Base-by-base conservation (phyloP, 23 red algal genomes). In the Pyropia yezoensis region DNA sequence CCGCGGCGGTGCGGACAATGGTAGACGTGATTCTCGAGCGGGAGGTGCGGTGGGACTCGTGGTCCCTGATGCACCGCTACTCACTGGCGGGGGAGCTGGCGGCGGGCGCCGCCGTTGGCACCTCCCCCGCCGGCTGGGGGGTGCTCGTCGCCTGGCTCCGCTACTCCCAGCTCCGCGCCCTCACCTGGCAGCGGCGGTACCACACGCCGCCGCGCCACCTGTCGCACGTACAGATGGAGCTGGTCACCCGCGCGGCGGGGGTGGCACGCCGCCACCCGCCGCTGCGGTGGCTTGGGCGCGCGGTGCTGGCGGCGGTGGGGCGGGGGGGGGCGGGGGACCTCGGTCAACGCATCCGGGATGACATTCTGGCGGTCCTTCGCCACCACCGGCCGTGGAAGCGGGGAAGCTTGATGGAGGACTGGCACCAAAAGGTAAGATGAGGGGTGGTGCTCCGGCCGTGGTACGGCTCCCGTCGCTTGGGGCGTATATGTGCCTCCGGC, bases 21-120 rank as follows among this genome's bases (percentile, higher is more conserved):
- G 63, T 51, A 0, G 14, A 66, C 21, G 59, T 67, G 3, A 65
- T 77, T 39, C 29, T 77, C 73, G 73, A 77, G 14, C 25, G 18
- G 54, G 73, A 77, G 54, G 54, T 77, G 56, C 26, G 65, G 58
- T 66, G 30, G 22, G 59, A 50, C 19, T 77, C 73, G 47, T 77
- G 73, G 73, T 67, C 73, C 49, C 73, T 77, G 57, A 66, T 77
- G 73, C 73, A 77, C 27, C 73, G 73, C 3, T 77, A 50, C 18
- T 24, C 30, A 4, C 21, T 56, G 5, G 73, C 61, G 0, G 52
- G 59, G 17, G 45, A 77, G 39, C 39, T 47, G 39, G 20, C 65
- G 3, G 14, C 59, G 19, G 24, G 27, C 3, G 28, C 22, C 24
- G 3, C 15, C 15, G 13, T 20, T 1, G 29, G 22, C 27, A 5